Evolutionary conservation across 164 flowering plant genomes (phyloP).

Genomic region (Magnolia changhungtana): DNA sequence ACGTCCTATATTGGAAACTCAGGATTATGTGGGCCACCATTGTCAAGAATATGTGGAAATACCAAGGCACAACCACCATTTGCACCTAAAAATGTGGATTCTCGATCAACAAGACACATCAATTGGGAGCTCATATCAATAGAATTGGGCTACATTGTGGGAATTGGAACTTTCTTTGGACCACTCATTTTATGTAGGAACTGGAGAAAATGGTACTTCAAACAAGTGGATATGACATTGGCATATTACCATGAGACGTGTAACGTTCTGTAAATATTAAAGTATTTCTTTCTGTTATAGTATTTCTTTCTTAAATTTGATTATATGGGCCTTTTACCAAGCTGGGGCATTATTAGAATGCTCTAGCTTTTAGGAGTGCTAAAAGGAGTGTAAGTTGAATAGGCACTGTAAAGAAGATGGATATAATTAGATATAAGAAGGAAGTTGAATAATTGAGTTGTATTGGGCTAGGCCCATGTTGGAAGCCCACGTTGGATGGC

Average conservation of each 20-base stretch:
- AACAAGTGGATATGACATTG: neutral
- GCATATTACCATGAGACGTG: neutral
- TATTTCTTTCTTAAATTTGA: too few relatives aligned
- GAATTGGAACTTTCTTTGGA: neutral
- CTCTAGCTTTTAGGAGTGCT: too few relatives aligned
- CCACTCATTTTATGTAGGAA: neutral
- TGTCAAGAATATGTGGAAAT: neutral
- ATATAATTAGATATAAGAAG: too few relatives aligned
- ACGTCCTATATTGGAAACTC: slow-evolving; percentile 8
- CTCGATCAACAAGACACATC: neutral
- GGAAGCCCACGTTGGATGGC: too few relatives aligned
- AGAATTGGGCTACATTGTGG: neutral
- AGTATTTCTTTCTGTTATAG: too few relatives aligned
- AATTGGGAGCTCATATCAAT: neutral
- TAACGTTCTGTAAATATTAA: too few relatives aligned
- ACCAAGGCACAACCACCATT: neutral
- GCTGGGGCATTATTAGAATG: too few relatives aligned
- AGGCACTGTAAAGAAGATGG: too few relatives aligned
- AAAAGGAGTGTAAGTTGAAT: too few relatives aligned
- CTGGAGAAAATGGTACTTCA: neutral
- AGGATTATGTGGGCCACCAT: slow-evolving; percentile 17
- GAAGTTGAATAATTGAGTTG: too few relatives aligned
- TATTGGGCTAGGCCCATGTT: too few relatives aligned
- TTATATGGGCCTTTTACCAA: too few relatives aligned
- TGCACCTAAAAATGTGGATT: neutral